phyloP scores from a whole-genome alignment of 1,284 basidiomycete species.

The Cryptococcus hybrid region DNA sequence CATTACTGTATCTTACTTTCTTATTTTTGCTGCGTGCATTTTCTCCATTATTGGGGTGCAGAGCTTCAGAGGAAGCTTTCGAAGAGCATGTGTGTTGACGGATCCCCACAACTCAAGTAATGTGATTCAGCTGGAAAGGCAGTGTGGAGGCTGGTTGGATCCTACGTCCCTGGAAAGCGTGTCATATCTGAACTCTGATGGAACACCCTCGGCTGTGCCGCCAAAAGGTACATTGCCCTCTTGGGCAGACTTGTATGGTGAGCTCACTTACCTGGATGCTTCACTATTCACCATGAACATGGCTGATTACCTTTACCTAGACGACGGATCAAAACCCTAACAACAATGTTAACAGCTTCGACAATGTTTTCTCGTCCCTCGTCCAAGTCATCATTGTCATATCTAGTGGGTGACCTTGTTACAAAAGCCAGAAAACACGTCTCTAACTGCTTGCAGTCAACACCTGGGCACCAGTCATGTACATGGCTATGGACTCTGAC shows the following conservation, averaged over 20 bases:
- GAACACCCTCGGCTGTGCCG: conserved; percentile 52
- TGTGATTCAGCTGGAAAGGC: conserved; percentile 53
- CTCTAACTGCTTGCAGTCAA: conserved; percentile 36
- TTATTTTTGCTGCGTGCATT: conserved; percentile 82
- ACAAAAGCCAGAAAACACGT: neutral
- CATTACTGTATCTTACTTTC: conserved; percentile 85
- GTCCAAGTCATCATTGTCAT: conserved; percentile 86
- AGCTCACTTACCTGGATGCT: conserved; percentile 16
- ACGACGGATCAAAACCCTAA: conserved; percentile 66
- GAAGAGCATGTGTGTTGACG: conserved; percentile 56
- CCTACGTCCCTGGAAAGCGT: conserved; percentile 52
- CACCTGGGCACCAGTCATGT: conserved; percentile 68
- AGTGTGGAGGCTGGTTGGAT: conserved; percentile 78
- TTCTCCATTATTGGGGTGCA: conserved; percentile 93
- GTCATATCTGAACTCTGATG: conserved; percentile 27
- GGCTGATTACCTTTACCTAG: conserved; percentile 37
- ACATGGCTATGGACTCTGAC: conserved; percentile 86
- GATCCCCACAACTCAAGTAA: conserved; percentile 47
- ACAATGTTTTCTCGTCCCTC: conserved; percentile 84
- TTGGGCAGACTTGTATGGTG: conserved; percentile 74
- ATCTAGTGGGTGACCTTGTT: conserved; percentile 58
- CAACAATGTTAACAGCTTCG: conserved; percentile 74
- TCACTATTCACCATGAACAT: neutral
- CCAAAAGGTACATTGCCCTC: conserved; percentile 65
- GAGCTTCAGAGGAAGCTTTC: conserved; percentile 79